phyloP scores from a whole-genome alignment of 768 basidiomycete genomes.

The Suillus bovinus region DNA sequence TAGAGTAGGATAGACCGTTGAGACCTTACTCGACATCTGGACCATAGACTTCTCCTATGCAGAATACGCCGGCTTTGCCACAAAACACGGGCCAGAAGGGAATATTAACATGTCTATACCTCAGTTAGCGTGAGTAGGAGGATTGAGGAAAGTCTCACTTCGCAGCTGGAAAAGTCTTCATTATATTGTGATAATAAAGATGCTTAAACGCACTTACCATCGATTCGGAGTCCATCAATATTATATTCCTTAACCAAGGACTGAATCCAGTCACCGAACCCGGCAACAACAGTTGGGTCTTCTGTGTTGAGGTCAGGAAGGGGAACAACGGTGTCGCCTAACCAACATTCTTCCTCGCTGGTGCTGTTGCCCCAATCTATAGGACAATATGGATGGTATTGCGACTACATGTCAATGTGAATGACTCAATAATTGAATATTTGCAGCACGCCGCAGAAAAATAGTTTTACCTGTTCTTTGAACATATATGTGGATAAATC shows the following conservation, averaged over 20 bases:
- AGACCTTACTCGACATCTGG: slow-evolving; percentile 47
- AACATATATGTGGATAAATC: slow-evolving; percentile 70
- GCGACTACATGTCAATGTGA: slow-evolving; percentile 38
- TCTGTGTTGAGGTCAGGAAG: slow-evolving; percentile 81
- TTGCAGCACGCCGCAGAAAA: background rate
- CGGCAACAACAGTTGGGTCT: slow-evolving; percentile 58
- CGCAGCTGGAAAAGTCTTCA: slow-evolving; percentile 24
- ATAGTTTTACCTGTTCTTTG: slow-evolving; percentile 51
- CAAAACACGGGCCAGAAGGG: slow-evolving; percentile 80
- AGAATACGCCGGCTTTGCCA: slow-evolving; percentile 76
- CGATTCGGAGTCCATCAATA: slow-evolving; percentile 88
- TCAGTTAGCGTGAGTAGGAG: background rate
- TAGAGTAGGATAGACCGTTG: background rate
- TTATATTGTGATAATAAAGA: background rate
- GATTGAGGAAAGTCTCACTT: slow-evolving; percentile 25
- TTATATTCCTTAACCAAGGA: slow-evolving; percentile 66
- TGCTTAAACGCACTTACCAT: slow-evolving; percentile 41
- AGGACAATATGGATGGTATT: slow-evolving; percentile 79
- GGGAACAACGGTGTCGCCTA: slow-evolving; percentile 74
- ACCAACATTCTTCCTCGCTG: slow-evolving; percentile 78
- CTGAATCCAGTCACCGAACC: slow-evolving; percentile 70
- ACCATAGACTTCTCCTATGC: slow-evolving; percentile 79
- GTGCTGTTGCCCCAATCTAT: slow-evolving; percentile 71
- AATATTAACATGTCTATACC: slow-evolving; percentile 60
- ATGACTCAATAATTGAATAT: background rate